Base-by-base conservation (phyloP, 2,329 filamentous ascomycete genomes). In the Iodosphaeria phyllophila region DNA sequence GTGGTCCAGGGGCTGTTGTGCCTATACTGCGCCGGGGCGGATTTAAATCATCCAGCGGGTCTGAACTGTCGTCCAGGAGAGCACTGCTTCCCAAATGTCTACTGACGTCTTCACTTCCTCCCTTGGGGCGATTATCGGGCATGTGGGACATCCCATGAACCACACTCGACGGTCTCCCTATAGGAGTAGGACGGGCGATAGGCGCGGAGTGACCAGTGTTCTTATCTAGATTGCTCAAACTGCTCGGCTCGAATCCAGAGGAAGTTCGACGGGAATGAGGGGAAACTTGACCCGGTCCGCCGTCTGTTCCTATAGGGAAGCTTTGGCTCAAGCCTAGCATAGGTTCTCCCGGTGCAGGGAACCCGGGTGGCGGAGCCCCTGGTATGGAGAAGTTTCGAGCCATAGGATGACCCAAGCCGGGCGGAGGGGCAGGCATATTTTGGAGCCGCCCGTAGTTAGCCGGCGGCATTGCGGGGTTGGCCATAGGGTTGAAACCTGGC, bases 51-150 rank as follows among this genome's bases (percentile, higher is more conserved):
- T 47, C 44, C 17, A 57, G 53, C 32, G 50, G 64, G 43, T 57
- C 75, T 50, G 58, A 79, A 39, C 47, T 72, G 41, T 91, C 83
- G 32, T 74, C 74, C 23, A 95, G 58, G 8, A 98, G 58, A 8
- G 84, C 89, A 38, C 82, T 84, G 48, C 86, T 95, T 8, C 89
- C 89, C 14, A 98, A 60, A 38, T 89, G 83, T 31, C 74, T 67
- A 32, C 72, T 75, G 27, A 78, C 53, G 24, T 79, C 68, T 28
- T 86, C 80, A 12, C 82, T 55, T 28, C 74, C 71, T 15, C 56
- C 51, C 14, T 30, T 38, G 29, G 23, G 38, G 39, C 24, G n/a
- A 18, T 18, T 16, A 5, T 16, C 20, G 6, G 22, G 20, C 6
- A 16, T 40, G 12, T 26, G n/a, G 5, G 54, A 52, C 22, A 58